These are phyloP conservation scores for Clarireedia homoeocarpa DNA, from an alignment of 2,329 filamentous ascomycete species.

Conservation along the genomic window DNA sequence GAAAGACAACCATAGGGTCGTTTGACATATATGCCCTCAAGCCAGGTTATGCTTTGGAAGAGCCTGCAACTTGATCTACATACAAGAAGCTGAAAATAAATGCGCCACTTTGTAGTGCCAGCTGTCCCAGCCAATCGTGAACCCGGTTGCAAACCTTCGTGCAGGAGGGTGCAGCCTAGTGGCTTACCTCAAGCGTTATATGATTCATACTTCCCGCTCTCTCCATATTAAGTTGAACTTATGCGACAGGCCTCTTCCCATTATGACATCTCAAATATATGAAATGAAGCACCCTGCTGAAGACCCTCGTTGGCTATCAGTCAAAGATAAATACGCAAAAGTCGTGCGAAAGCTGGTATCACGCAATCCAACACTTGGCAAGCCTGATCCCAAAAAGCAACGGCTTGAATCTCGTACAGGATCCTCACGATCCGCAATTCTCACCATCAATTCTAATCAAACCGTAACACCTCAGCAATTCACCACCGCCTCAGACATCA, in stretches of 20 bases:
- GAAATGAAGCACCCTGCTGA: too few species aligned
- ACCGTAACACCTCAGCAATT: not conserved
- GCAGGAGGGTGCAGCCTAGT: too few species aligned
- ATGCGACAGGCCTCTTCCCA: too few species aligned
- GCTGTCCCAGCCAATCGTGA: too few species aligned
- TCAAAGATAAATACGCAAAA: conserved; percentile 5
- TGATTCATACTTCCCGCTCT: too few species aligned
- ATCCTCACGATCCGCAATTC: conserved; percentile 4
- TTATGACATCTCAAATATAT: too few species aligned
- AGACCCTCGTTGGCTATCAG: conserved; percentile 6
- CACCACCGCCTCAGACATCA: not conserved
- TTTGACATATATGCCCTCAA: not conserved
- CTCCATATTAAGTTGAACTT: too few species aligned
- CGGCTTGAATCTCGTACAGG: conserved; percentile 6
- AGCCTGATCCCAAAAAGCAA: conserved; percentile 4
- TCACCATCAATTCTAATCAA: not conserved
- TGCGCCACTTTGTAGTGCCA: too few species aligned
- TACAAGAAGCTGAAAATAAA: not conserved
- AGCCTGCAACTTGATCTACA: not conserved
- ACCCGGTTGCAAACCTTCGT: too few species aligned
- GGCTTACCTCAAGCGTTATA: too few species aligned
- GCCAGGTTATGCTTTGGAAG: not conserved
- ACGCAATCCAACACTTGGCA: not conserved
- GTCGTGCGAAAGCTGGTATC: conserved; percentile 1
- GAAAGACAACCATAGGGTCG: not conserved